Conservation (phyloP, 306 rosid genomes). For the Carpinus fangiana region DNA sequence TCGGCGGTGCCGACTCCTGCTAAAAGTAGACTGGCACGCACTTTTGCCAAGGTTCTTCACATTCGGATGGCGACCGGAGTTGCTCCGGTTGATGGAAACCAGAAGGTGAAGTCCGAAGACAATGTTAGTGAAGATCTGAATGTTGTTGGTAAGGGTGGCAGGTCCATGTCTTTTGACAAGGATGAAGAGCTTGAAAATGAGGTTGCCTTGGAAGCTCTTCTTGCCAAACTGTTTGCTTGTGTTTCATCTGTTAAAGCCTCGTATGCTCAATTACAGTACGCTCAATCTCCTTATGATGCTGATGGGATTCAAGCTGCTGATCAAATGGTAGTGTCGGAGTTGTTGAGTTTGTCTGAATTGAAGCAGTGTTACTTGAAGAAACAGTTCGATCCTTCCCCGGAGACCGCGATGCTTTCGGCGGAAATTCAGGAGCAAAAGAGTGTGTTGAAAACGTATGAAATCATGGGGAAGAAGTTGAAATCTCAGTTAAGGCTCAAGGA, state of each 20-base stretch:
- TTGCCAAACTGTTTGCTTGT: slow-evolving; percentile 74
- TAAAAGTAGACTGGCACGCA: slow-evolving; percentile 63
- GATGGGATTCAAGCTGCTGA: slow-evolving; percentile 81
- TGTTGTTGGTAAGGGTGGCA: slow-evolving; percentile 20
- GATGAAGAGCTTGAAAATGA: slow-evolving; percentile 65
- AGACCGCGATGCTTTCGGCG: slow-evolving; percentile 49
- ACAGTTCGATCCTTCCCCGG: slow-evolving; percentile 69
- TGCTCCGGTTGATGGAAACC: slow-evolving; percentile 52
- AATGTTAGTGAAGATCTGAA: slow-evolving; percentile 38
- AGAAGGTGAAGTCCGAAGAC: slow-evolving; percentile 43
- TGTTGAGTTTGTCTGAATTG: slow-evolving; percentile 76
- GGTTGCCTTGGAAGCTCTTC: slow-evolving; percentile 57
- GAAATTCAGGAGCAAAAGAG: slow-evolving; percentile 79
- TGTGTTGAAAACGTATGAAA: slow-evolving; percentile 58
- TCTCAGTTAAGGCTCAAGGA: slow-evolving; percentile 77
- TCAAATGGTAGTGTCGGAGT: slow-evolving; percentile 49
- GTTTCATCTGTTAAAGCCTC: slow-evolving; percentile 72
- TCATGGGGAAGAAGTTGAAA: slow-evolving; percentile 66
- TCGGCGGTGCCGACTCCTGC: slow-evolving; percentile 51
- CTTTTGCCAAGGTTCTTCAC: slow-evolving; percentile 82
- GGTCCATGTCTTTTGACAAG: slow-evolving; percentile 31
- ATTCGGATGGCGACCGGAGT: slow-evolving; percentile 57
- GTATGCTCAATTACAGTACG: slow-evolving; percentile 72
- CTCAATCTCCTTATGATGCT: slow-evolving; percentile 76
- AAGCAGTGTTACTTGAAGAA: slow-evolving; percentile 74